Base-by-base conservation (phyloP, 495 filamentous ascomycete genomes). In the Aspergillus homomorphus region DNA sequence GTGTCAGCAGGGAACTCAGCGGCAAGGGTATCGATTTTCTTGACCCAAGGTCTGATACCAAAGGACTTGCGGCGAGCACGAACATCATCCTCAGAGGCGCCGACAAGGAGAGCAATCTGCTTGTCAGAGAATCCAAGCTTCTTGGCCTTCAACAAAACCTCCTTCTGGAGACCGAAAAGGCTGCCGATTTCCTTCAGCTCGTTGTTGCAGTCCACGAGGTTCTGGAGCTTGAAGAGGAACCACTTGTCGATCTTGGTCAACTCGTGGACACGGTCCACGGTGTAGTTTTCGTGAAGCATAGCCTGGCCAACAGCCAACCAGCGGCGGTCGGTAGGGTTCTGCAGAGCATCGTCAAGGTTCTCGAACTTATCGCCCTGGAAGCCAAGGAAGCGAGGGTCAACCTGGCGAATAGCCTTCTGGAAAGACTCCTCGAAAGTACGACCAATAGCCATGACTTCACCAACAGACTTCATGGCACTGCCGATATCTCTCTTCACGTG, bases 371-470 rank as follows among this genome's bases (percentile, higher is more conserved):
- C 94, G 55, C 93, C 93, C 80, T 98, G 94, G 78, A 98, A 93
- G 62, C 93, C 93, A 59, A 92, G 70, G 71, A 87, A 98, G 59
- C 82, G 84, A 54, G 93, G 92, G 70, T 98, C 93, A 57, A 98
- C 93, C 78, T 96, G 91, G 46, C 93, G 87, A 66, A 96, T 93
- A 61, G 93, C 93, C 77, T 98, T 98, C 73, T 98, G 93, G 72
- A 98, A 93, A n/a, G 91, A 96, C 77, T 98, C 93, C 74, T 98
- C 94, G 63, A 96, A 98, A 42, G 94, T 97, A 69, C 93, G 85
- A 59, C 93, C 93, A 73, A 98, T 98, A 52, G 93, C 94, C 93
- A 98, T 98, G 51, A 98, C 93, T 75, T 98, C 93, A 58, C 93
- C 93, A 48, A 98, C 93, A 30, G 93, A 96, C 79, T 97, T 97